phyloP scores from a whole-genome alignment of 805 yeast species.

The Torulaspora delbrueckii region DNA sequence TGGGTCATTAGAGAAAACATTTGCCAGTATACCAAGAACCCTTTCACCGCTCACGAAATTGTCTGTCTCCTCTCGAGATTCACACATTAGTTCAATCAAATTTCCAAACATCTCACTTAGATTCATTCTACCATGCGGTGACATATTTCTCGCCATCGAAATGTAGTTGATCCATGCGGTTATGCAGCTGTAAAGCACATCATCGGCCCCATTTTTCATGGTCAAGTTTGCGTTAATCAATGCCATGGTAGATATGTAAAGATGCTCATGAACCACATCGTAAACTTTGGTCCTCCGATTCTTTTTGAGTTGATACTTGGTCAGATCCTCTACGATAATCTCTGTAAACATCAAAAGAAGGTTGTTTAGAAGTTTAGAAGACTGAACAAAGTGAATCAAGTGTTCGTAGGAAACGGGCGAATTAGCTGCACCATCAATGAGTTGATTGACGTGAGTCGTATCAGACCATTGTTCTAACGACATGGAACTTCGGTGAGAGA shows the following conservation, averaged over 20 bases:
- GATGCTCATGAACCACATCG: constrained; percentile 31
- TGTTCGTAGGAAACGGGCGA: constrained; percentile 21
- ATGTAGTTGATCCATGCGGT: constrained; percentile 33
- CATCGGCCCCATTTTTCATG: constrained; percentile 1
- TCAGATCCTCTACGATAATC: constrained; percentile 34
- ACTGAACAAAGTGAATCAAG: constrained; percentile 22
- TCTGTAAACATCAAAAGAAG: constrained; percentile 28
- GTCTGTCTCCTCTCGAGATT: constrained; percentile 23
- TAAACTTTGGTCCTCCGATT: constrained; percentile 28
- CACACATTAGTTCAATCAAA: constrained; percentile 30
- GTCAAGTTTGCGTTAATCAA: constrained; percentile 27
- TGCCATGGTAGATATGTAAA: constrained; percentile 33
- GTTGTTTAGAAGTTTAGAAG: constrained; percentile 23
- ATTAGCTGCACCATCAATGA: constrained; percentile 17
- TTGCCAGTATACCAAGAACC: constrained; percentile 26
- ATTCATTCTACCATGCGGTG: constrained; percentile 29
- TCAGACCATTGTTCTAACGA: constrained; percentile 17
- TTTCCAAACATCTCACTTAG: constrained; percentile 29
- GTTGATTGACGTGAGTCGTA: constrained; percentile 4
- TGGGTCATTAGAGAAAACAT: constrained; percentile 30
- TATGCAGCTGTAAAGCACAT: constrained; percentile 24
- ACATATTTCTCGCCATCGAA: constrained; percentile 28
- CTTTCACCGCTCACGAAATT: constrained; percentile 27
- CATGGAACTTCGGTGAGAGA: constrained; percentile 13
- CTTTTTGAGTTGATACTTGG: constrained; percentile 29